phyloP scores from a whole-genome alignment of 2,329 filamentous ascomycete species.

The Fusarium veterinarium region DNA sequence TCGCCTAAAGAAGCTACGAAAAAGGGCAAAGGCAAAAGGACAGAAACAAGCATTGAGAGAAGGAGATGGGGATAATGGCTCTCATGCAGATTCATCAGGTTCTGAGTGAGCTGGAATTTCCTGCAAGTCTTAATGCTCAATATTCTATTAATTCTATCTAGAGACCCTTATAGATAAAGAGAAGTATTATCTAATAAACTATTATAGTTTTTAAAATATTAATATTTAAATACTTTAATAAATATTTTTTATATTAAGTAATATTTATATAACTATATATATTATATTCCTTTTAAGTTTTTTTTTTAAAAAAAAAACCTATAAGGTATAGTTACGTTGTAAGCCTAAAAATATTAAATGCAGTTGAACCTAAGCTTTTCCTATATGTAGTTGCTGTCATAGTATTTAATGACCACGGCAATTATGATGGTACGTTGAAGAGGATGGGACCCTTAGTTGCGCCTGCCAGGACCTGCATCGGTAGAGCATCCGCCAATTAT shows the following conservation, averaged over 20 bases:
- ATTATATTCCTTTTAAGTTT: background rate
- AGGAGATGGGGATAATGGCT: slow-evolving; percentile 39
- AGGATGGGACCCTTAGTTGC: slow-evolving; percentile 4
- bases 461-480: background rate
- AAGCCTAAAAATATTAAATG: no score
- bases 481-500: slow-evolving; percentile 38
- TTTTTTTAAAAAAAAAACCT: no score
- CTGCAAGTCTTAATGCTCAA: background rate
- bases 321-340: background rate
- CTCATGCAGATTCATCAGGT: slow-evolving; percentile 21
- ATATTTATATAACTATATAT: background rate
- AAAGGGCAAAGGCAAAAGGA: slow-evolving; percentile 67
- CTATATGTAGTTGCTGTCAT: background rate
- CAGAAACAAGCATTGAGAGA: slow-evolving; percentile 55
- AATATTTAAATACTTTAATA: no score
- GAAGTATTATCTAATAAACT: background rate
- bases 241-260: background rate
- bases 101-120: slow-evolving; percentile 20
- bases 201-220: background rate
- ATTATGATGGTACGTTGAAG: slow-evolving; percentile 9
- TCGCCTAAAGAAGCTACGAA: slow-evolving; percentile 68
- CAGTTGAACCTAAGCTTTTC: background rate
- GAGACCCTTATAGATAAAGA: background rate
- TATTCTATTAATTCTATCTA: background rate
- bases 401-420: background rate